Percentiles rank a stretch among this genome's conserved stretches.
These are phyloP conservation scores for Botrytis cinerea DNA, from an alignment of 2,329 filamentous ascomycete genomes.

Conservation along the genomic window DNA sequence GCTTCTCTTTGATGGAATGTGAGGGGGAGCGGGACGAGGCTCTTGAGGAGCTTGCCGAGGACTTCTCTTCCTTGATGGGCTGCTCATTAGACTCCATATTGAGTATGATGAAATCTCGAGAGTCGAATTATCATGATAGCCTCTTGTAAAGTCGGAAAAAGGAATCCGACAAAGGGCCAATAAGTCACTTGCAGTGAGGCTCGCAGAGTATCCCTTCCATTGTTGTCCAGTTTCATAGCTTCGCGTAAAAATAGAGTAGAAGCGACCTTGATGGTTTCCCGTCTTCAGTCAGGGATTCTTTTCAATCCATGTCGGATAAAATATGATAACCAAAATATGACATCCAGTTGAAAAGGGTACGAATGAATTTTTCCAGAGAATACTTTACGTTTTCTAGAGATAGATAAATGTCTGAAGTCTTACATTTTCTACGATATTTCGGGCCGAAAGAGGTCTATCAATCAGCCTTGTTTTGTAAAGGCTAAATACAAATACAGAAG, in stretches of 20 bases:
- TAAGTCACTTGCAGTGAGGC: neutral
- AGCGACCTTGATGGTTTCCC: slow-evolving; percentile 15
- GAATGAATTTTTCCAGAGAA: neutral
- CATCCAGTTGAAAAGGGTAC: neutral
- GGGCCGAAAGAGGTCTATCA: slow-evolving; percentile 22
- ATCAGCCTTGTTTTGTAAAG: slow-evolving; percentile 26
- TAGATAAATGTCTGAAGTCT: slow-evolving; percentile 11
- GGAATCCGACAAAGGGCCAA: neutral
- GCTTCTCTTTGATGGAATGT: neutral
- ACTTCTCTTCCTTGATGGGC: slow-evolving; percentile 29
- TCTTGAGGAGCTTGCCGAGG: slow-evolving; percentile 19
- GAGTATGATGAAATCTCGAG: slow-evolving; percentile 35
- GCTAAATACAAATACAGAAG: slow-evolving; percentile 23
- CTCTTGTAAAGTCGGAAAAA: slow-evolving; percentile 5
- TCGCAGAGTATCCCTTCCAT: slow-evolving; percentile 9
- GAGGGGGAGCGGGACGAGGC: slow-evolving; percentile 24
- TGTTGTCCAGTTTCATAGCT: slow-evolving; percentile 4
- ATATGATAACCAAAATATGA: slow-evolving; percentile 27
- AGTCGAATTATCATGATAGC: slow-evolving; percentile 32
- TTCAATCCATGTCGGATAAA: slow-evolving; percentile 25
- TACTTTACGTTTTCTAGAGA: neutral
- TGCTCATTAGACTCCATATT: slow-evolving; percentile 39
- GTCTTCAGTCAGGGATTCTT: slow-evolving; percentile 13
- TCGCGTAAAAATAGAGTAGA: slow-evolving; percentile 15
- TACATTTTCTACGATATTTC: slow-evolving; percentile 19